Conservation (phyloP, 2,329 filamentous ascomycete species). For the Trichophyton verrucosum region DNA sequence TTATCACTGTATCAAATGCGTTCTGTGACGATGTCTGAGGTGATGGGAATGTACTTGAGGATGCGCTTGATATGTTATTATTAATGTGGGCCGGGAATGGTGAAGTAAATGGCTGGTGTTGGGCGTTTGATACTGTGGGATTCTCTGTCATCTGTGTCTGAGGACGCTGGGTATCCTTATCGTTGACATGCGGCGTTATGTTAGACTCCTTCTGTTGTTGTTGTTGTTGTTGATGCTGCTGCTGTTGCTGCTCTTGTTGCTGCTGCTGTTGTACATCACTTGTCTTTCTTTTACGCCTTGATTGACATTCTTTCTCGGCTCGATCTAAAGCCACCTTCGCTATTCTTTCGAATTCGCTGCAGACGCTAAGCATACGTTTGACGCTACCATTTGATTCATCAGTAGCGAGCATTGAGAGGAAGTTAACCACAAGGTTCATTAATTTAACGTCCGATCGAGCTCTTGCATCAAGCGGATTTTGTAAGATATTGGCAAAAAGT, state of each 20-base stretch:
- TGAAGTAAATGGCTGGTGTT: slow-evolving; percentile 4
- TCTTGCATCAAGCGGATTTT: slow-evolving; percentile 81
- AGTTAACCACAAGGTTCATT: slow-evolving; percentile 87
- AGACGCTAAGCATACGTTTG: slow-evolving; percentile 84
- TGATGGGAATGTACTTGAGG: slow-evolving; percentile 5
- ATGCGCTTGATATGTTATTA: neutral
- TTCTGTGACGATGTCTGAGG: slow-evolving; percentile 5
- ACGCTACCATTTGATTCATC: slow-evolving; percentile 86
- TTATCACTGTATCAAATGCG: slow-evolving; percentile 2
- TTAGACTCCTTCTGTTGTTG: slow-evolving; percentile 4
- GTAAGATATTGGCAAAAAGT: slow-evolving; percentile 87
- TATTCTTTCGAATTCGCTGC: slow-evolving; percentile 92
- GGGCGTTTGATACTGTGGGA: neutral
- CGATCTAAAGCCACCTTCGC: slow-evolving; percentile 84
- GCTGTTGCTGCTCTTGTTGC: too few relatives aligned
- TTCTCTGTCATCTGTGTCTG: neutral
- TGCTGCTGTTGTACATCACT: slow-evolving; percentile 32
- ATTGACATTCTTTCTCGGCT: slow-evolving; percentile 69
- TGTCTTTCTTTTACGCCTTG: slow-evolving; percentile 73
- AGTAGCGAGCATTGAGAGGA: slow-evolving; percentile 74
- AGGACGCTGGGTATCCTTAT: slow-evolving; percentile 1
- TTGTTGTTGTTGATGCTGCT: too few relatives aligned
- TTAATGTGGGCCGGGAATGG: neutral
- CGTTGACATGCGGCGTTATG: slow-evolving; percentile 12
- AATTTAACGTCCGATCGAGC: slow-evolving; percentile 79